Conservation (phyloP, 495 filamentous ascomycete genomes). For the Corynascus novoguineensis region DNA sequence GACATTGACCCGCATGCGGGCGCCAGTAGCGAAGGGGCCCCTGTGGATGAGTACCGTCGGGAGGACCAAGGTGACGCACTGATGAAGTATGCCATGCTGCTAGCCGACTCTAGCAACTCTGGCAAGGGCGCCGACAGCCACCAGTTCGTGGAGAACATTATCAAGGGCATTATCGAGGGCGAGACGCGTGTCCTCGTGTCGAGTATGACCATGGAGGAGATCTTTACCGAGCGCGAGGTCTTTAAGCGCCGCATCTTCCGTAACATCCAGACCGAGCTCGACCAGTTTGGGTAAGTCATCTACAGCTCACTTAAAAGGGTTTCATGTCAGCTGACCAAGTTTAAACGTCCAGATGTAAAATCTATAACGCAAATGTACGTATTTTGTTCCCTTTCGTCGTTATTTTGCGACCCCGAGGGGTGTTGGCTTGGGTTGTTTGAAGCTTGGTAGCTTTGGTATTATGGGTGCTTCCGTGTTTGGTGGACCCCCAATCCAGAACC, state of each 20-base stretch:
- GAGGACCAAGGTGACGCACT: slow-evolving; percentile 52
- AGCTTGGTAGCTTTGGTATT: too few species aligned
- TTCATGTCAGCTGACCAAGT: too few species aligned
- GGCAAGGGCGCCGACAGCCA: slow-evolving; percentile 40
- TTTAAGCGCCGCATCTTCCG: slow-evolving; percentile 74
- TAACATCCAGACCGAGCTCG: slow-evolving; percentile 69
- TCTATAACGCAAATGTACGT: slow-evolving; percentile 65
- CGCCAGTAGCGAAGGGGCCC: slow-evolving; percentile 22
- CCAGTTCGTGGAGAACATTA: slow-evolving; percentile 72
- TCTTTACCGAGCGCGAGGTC: slow-evolving; percentile 72
- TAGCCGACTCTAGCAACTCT: slow-evolving; percentile 55
- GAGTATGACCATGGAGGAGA: slow-evolving; percentile 81
- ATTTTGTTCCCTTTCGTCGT: not conserved
- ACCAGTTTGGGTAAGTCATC: slow-evolving; percentile 71
- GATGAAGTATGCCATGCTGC: slow-evolving; percentile 69
- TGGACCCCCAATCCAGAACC: not conserved
- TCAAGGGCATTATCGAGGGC: slow-evolving; percentile 84
- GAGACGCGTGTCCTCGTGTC: slow-evolving; percentile 74
- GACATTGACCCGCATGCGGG: not conserved
- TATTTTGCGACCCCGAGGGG: too few species aligned
- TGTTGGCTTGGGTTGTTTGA: too few species aligned
- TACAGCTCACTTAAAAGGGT: too few species aligned
- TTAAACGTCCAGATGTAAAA: too few species aligned
- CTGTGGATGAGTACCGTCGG: slow-evolving; percentile 14
- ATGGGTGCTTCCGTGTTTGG: too few species aligned